These are phyloP conservation scores for Scortechinia acanthostroma DNA, from an alignment of 2,329 filamentous ascomycete species.

Conservation along the genomic window DNA sequence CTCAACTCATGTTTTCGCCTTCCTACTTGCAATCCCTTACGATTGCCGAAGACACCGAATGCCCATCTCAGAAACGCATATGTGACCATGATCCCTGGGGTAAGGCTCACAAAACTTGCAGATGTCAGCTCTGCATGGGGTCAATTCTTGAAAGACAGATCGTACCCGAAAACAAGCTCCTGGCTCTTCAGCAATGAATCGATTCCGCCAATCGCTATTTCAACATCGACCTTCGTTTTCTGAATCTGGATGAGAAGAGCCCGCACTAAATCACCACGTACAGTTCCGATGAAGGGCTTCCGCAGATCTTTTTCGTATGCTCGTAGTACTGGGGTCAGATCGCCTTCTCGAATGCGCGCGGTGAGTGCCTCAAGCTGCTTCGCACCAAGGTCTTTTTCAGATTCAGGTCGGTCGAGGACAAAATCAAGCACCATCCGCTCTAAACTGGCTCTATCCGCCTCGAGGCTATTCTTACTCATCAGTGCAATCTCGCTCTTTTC, in stretches of 20 bases:
- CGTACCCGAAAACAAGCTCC: slow-evolving; percentile 74
- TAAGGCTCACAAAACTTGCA: slow-evolving; percentile 92
- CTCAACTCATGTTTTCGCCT: slow-evolving; percentile 39
- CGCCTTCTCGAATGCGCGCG: slow-evolving; percentile 78
- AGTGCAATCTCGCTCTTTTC: slow-evolving; percentile 89
- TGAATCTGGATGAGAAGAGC: slow-evolving; percentile 93
- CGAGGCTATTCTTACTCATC: slow-evolving; percentile 87
- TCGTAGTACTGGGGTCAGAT: slow-evolving; percentile 81
- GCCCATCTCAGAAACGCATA: slow-evolving; percentile 71
- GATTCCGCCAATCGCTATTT: slow-evolving; percentile 91
- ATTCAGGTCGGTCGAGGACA: slow-evolving; percentile 71
- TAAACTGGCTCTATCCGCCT: slow-evolving; percentile 81
- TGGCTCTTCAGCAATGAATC: slow-evolving; percentile 91
- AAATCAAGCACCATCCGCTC: slow-evolving; percentile 99
- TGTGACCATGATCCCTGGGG: slow-evolving; percentile 83
- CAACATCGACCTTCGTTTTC: slow-evolving; percentile 97
- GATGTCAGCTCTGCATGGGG: too few relatives aligned
- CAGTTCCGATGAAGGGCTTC: slow-evolving; percentile 72
- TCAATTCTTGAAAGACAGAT: neutral
- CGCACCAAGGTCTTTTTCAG: slow-evolving; percentile 36
- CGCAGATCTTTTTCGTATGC: slow-evolving; percentile 87
- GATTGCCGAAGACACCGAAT: slow-evolving; percentile 63
- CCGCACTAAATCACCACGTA: slow-evolving; percentile 80
- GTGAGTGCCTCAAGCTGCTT: slow-evolving; percentile 70
- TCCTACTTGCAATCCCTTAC: slow-evolving; percentile 55